Percentiles rank a stretch among this genome's conserved stretches.
These are phyloP conservation scores for Hydrangea macrophylla DNA, from an alignment of 148 eudicot genomes.

Conservation along the genomic window DNA sequence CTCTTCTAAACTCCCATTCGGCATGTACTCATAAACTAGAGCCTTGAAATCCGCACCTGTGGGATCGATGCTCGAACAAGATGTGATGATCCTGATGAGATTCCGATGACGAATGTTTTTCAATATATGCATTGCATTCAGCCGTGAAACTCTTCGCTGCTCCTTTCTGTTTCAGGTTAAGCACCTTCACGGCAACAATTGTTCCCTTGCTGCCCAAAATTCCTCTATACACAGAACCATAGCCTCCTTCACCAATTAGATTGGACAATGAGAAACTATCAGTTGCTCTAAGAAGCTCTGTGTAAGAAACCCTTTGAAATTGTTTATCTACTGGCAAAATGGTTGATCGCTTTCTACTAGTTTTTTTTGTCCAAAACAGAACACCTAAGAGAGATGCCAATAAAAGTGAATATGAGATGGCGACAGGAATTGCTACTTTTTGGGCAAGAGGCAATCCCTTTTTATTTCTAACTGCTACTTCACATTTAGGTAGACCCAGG, in stretches of 20 bases:
- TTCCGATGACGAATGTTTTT: slow-evolving; percentile 9
- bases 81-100: background rate
- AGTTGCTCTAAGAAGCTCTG: background rate
- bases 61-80: slow-evolving; percentile 8
- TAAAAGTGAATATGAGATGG: background rate
- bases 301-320: slow-evolving; percentile 5
- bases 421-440: slow-evolving; percentile 1
- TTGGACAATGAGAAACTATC: too few species aligned
- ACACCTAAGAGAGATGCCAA: background rate
- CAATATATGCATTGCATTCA: slow-evolving; percentile 10
- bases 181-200: slow-evolving; percentile 6
- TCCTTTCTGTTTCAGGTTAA: slow-evolving; percentile 6
- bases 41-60: slow-evolving; percentile 10
- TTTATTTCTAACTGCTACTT: background rate
- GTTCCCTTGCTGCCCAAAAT: background rate
- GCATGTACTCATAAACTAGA: too few species aligned
- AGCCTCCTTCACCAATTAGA: too few species aligned
- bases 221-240: slow-evolving; percentile 12
- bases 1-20: too few species aligned
- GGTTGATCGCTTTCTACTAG: background rate
- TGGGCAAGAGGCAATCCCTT: background rate
- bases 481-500: slow-evolving; percentile 7
- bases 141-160: slow-evolving; percentile 7
- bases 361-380: background rate
- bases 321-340: background rate